Percentiles rank a stretch among this genome's conserved stretches.
Evolutionary conservation across 768 basidiomycete species (phyloP).

Genomic region (Cubamyces lactineus): DNA sequence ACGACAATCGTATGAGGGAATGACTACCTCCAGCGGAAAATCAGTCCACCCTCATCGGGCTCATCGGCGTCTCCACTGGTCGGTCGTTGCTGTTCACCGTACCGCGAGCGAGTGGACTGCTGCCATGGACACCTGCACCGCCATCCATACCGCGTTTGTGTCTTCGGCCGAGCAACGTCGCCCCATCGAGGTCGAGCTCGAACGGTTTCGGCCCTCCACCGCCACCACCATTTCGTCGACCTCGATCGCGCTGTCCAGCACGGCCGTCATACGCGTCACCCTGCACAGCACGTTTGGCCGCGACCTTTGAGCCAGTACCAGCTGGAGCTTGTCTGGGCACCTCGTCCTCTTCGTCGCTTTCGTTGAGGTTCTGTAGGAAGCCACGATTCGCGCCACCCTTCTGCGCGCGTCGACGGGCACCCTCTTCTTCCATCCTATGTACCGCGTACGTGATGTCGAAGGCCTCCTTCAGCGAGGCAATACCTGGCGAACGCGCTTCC

Average conservation of each 20-base stretch:
- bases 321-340: slow-evolving; percentile 42
- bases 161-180: slow-evolving; percentile 82
- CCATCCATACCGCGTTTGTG: slow-evolving; percentile 43
- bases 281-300: slow-evolving; percentile 33
- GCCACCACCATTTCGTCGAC: slow-evolving; percentile 35
- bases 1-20: neutral
- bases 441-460: slow-evolving; percentile 99
- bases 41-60: slow-evolving; percentile 29
- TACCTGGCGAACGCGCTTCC: slow-evolving; percentile 84
- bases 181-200: slow-evolving; percentile 84
- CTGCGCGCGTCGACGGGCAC: slow-evolving; percentile 81
- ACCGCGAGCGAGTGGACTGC: slow-evolving; percentile 23
- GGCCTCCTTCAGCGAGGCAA: slow-evolving; percentile 93
- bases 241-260: slow-evolving; percentile 70
- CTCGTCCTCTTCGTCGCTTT: slow-evolving; percentile 83
- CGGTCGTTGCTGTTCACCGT: neutral
- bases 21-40: neutral
- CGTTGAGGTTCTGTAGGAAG: slow-evolving; percentile 86
- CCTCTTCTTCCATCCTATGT: slow-evolving; percentile 99
- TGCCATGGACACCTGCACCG: slow-evolving; percentile 11
- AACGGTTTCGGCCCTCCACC: slow-evolving; percentile 48
- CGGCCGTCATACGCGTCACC: slow-evolving; percentile 57
- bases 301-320: slow-evolving; percentile 36
- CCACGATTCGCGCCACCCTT: slow-evolving; percentile 83
- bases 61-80: slow-evolving; percentile 24